Percentiles rank a stretch among this genome's conserved stretches.
Conservation (phyloP, 331 rosid genomes). For the Pyracantha coccinea region DNA sequence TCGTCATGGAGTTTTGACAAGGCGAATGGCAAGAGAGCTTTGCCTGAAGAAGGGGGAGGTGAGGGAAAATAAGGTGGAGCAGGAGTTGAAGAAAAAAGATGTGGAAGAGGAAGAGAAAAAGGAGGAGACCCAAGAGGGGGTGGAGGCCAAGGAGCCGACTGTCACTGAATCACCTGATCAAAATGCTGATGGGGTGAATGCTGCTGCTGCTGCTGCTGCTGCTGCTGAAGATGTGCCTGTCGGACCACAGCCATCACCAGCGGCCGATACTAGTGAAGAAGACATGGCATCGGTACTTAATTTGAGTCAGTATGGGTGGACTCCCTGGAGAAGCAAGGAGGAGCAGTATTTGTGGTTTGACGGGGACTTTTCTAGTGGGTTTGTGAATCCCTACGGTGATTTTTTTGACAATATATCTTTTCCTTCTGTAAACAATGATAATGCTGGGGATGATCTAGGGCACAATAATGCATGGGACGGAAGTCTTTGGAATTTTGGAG, state of each 20-base stretch:
- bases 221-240: background rate
- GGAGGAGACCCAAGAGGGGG: background rate
- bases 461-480: background rate
- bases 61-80: background rate
- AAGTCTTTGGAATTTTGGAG: background rate
- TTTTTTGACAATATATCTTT: background rate
- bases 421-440: background rate
- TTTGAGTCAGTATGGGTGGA: background rate
- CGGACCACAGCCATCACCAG: background rate
- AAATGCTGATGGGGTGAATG: background rate
- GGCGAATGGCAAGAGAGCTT: background rate
- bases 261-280: no score
- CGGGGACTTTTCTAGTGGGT: background rate
- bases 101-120: background rate
- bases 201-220: background rate
- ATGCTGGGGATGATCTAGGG: background rate
- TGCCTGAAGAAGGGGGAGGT: background rate
- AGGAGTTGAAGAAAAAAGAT: background rate
- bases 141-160: background rate
- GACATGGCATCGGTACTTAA: background rate
- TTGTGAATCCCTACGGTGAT: background rate
- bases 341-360: background rate
- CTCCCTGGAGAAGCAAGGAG: background rate
- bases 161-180: background rate
- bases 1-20: background rate